phyloP scores from a whole-genome alignment of 805 yeast species.

The Starmera quercuum region DNA sequence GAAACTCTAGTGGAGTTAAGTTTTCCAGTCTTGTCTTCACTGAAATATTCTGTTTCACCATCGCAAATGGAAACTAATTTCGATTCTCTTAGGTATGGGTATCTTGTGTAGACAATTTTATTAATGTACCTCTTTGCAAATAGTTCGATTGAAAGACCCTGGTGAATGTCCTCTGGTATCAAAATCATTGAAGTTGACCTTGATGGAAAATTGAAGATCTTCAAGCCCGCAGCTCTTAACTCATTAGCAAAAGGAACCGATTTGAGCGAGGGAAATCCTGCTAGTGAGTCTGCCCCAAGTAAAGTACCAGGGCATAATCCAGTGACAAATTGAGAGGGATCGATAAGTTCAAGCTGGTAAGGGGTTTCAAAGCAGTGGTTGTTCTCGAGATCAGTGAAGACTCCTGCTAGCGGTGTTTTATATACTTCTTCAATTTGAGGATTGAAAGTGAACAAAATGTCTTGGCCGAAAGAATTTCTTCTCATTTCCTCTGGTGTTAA shows the following conservation, averaged over 20 bases:
- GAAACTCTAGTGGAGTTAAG: constrained; percentile 32
- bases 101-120: constrained; percentile 62
- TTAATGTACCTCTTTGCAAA: constrained; percentile 58
- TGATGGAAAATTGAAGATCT: constrained; percentile 80
- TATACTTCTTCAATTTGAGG: constrained; percentile 66
- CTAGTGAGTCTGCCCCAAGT: constrained; percentile 62
- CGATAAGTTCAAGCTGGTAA: constrained; percentile 44
- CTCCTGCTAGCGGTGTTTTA: constrained; percentile 69
- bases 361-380: constrained; percentile 67
- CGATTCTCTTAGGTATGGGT: constrained; percentile 90
- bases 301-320: constrained; percentile 64
- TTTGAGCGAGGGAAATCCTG: constrained; percentile 85
- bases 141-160: constrained; percentile 50
- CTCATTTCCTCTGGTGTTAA: constrained; percentile 61
- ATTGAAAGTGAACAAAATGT: constrained; percentile 61
- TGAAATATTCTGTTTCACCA: constrained; percentile 37
- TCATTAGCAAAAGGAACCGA: constrained; percentile 54
- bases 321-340: constrained; percentile 29
- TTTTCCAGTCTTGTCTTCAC: constrained; percentile 24
- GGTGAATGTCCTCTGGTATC: constrained; percentile 46
- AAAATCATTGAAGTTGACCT: constrained; percentile 76
- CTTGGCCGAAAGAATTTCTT: constrained; percentile 71
- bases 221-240: constrained; percentile 54
- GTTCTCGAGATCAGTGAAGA: constrained; percentile 70
- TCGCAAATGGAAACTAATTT: constrained; percentile 59